Evolutionary conservation across 345 rosid genomes (phyloP).

Genomic region (Eutrema japonicum): DNA sequence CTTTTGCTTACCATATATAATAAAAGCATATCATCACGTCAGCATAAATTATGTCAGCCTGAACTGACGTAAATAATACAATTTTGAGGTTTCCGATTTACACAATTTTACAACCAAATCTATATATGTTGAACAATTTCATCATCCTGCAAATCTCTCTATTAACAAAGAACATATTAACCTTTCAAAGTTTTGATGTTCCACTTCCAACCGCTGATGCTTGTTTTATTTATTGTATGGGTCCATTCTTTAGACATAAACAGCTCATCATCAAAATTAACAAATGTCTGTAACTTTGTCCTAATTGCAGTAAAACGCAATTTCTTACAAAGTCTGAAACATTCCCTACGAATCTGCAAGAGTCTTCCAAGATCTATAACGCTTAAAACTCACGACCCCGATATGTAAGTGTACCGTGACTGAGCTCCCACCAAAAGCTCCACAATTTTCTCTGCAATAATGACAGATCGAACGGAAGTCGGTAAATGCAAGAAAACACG

Average conservation of each 20-base stretch:
- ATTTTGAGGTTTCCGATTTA: too few relatives aligned
- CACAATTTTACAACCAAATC: neutral
- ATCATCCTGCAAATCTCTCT: neutral
- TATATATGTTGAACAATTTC: neutral
- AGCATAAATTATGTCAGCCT: neutral
- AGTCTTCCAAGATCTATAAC: conserved; percentile 6
- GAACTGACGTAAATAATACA: neutral
- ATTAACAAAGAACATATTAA: neutral
- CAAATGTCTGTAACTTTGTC: conserved; percentile 20
- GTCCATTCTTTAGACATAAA: conserved; percentile 9
- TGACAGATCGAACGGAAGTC: neutral
- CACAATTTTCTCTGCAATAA: conserved; percentile 69
- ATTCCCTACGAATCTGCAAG: conserved; percentile 7
- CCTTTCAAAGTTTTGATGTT: neutral
- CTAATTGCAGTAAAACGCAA: conserved; percentile 20
- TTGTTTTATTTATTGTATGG: conserved; percentile 27
- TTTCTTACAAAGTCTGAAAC: conserved; percentile 28
- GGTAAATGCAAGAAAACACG: conserved; percentile 1
- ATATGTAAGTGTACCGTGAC: conserved; percentile 88
- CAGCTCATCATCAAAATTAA: conserved; percentile 23
- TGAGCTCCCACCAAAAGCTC: conserved; percentile 92
- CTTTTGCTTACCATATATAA: conserved; percentile 9
- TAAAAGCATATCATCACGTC: conserved; percentile 16
- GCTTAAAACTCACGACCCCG: conserved; percentile 63
- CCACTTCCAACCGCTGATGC: neutral